Evolutionary conservation across 2,329 filamentous ascomycete species (phyloP).

Genomic region (Tympanopsis confertula): DNA sequence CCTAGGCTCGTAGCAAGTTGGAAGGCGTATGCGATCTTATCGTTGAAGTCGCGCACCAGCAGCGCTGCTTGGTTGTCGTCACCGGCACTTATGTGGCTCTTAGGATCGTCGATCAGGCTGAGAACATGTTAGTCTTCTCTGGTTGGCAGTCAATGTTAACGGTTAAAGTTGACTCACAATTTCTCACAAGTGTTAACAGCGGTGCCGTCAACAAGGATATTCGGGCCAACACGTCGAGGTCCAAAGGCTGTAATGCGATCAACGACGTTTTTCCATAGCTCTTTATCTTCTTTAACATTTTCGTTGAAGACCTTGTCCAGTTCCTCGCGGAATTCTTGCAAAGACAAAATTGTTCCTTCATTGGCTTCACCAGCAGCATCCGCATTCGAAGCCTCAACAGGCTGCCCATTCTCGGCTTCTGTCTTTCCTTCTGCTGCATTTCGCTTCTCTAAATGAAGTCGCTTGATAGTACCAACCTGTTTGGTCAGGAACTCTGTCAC

Average conservation of each 20-base stretch:
- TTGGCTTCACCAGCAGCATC: constrained; percentile 15
- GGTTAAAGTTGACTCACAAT: constrained; percentile 41
- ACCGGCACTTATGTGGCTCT: constrained; percentile 9
- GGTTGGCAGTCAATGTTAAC: not conserved
- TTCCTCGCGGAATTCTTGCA: constrained; percentile 66
- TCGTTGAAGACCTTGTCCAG: constrained; percentile 58
- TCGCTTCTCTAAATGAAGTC: constrained; percentile 57
- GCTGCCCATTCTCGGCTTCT: constrained; percentile 15
- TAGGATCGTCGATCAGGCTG: constrained; percentile 15
- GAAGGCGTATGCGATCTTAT: constrained; percentile 89
- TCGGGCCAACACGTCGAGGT: constrained; percentile 72
- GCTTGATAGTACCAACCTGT: constrained; percentile 68
- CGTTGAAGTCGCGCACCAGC: constrained; percentile 60
- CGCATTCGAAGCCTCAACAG: constrained; percentile 21
- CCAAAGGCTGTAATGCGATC: constrained; percentile 85
- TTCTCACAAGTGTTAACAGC: constrained; percentile 58
- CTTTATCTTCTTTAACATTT: constrained; percentile 49
- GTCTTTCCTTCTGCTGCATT: constrained; percentile 32
- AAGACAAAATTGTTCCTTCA: constrained; percentile 46
- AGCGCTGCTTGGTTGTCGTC: constrained; percentile 34
- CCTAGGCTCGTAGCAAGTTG: constrained; percentile 83
- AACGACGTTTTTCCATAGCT: constrained; percentile 66
- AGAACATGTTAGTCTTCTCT: constrained; percentile 16
- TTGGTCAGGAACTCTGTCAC: constrained; percentile 80
- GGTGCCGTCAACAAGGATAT: constrained; percentile 78